These are phyloP conservation scores for Argentina anserina DNA, from an alignment of 306 rosid genomes.

Conservation along the genomic window DNA sequence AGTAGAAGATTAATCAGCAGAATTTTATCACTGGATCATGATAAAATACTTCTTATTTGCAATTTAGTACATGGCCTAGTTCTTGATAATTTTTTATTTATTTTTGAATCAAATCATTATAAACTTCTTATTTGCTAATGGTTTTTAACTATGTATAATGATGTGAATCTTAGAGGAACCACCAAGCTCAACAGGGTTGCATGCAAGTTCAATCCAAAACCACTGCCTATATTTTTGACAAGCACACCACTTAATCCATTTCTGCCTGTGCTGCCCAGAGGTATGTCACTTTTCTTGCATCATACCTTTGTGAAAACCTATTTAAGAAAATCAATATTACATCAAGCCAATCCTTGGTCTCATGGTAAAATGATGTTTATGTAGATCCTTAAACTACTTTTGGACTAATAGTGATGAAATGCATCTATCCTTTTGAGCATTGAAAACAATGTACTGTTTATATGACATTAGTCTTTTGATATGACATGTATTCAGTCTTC, in stretches of 20 bases:
- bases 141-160: conserved; percentile 26
- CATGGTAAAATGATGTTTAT: neutral
- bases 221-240: conserved; percentile 9
- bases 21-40: neutral
- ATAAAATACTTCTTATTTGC: too few relatives aligned
- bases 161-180: conserved; percentile 14
- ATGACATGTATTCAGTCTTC: neutral
- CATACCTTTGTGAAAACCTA: neutral
- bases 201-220: conserved; percentile 1
- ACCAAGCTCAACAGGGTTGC: conserved; percentile 17
- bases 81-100: too few relatives aligned
- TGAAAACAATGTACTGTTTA: neutral
- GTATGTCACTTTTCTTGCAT: conserved; percentile 19
- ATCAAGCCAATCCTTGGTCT: neutral
- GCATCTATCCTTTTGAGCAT: neutral
- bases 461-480: neutral
- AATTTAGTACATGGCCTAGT: too few relatives aligned
- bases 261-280: conserved; percentile 16
- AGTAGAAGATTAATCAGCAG: neutral
- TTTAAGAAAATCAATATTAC: too few relatives aligned
- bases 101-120: too few relatives aligned
- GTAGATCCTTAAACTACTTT: neutral
- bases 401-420: neutral
- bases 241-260: neutral
- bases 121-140: neutral